Evolutionary conservation across 768 basidiomycete species (phyloP), one percentile per base, ranked within the genome.

Genomic region (Cantharellus cinnabarinus): DNA sequence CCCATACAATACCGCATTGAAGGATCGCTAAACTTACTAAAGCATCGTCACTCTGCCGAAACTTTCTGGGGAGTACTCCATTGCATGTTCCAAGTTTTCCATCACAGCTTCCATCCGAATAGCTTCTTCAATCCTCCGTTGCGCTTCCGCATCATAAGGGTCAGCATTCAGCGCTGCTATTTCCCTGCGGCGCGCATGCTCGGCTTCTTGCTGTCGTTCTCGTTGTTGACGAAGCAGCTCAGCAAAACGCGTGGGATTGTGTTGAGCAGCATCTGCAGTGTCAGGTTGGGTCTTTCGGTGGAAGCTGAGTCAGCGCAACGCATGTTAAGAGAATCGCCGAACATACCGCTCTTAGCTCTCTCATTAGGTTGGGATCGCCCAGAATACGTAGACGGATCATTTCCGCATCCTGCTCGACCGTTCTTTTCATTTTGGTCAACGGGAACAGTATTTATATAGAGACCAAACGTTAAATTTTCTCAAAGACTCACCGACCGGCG

Each of bases 11-110:
- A 14, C 3, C 56, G 34, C 14, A 62, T n/a, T 14, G 3, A 44
- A 40, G 34, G 35, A 10, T 7, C 14, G 41, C 10, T 53, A 10
- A 29, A 77, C 85, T 70, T 67, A 90, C 86, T 95, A 99, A 59
- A 99, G 83, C 95, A 99, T 99, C 2, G 81, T 84, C 40, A 99
- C 95, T 62, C 82, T 77, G 14, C 89, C 95, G 69, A 99, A 99
- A 58, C 80, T 78, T 71, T 98, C 93, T 0, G 94, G 94, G 4
- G 81, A 83, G 64, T 86, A 90, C 68, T 97, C 93, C 62, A 97
- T 73, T 3, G 95, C 95, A 71, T 95, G 89, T 60, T 85, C 80
- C 77, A 93, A 75, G 67, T 95, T 95, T 73, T 97, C 93, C 64
- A 83, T 70, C 42, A 98, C 84, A 1, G 85, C 87, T 67, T 95